Base-by-base conservation (phyloP, 2,329 filamentous ascomycete genomes). In the Pseudocercospora musae region DNA sequence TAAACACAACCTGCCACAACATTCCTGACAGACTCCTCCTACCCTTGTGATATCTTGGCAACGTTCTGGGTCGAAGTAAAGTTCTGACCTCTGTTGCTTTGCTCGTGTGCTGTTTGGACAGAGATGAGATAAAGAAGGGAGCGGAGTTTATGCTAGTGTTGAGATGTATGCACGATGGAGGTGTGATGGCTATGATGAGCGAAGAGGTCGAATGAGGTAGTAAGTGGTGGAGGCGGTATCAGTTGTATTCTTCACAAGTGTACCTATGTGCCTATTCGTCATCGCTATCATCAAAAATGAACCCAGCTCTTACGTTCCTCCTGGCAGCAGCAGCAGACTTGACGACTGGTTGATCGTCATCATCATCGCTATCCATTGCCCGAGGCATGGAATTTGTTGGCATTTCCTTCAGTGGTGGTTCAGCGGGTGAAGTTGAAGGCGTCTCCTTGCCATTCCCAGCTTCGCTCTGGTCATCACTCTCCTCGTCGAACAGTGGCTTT, bases 251-350 rank as follows among this genome's bases (percentile, higher is more conserved):
- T 31, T 31, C 29, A 31, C 29, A 31, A 11, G n/a, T n/a, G n/a
- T n/a, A n/a, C n/a, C n/a, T n/a, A n/a, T n/a, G n/a, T 3, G 2
- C 9, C 59, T 62, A 63, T 11, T 70, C 68, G 50, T 68, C 66
- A 62, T 71, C 69, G 58, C 66, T 69, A 69, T 80, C 79, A 60
- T 79, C 79, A 69, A 80, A 70, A 42, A 81, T 69, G 63, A 81
- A 80, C 0, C 77, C 78, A 40, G 76, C 79, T 57, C 78, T 71
- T 46, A 72, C 73, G 53, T 70, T 75, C 29, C 78, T 74, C 42
- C 74, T 74, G 15, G 62, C 59, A 5, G 48, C 25, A 25, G 48
- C 59, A 15, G 48, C 29, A 11, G 48, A 50, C 57, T 76, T 76
- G 8, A 72, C 70, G 13, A 72, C 69, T 18, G 75, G 72, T 52